Evolutionary conservation across 1,284 basidiomycete species (phyloP), one percentile per base, ranked within the genome.

Genomic region (Ganoderma leucocontextum): DNA sequence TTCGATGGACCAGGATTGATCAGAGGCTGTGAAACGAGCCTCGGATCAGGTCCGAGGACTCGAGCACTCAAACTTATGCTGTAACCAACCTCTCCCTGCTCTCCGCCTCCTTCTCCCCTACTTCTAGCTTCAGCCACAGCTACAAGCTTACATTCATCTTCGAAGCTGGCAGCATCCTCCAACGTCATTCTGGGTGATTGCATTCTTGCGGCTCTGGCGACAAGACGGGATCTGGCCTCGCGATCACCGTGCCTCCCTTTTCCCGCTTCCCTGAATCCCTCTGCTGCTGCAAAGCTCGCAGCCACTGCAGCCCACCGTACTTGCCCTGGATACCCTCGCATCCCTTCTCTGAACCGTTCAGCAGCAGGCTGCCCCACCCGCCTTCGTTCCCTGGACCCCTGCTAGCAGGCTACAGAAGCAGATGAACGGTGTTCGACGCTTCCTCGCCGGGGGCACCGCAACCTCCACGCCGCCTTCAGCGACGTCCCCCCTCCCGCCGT

Each of bases 371-470:
- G 69, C 68, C 13, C 59, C 52, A 33, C 36, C 47, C 22, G 6
- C 10, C 38, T 38, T 62, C 42, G 4, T 49, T 36, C 29, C 42
- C 9, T 15, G 25, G 25, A 64, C 42, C 63, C 59, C 38, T 60
- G 44, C 36, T 55, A 33, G 67, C 61, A 42, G 52, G 29, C 52
- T 5, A 55, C 33, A 55, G 62, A 33, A 61, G 47, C 66, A 52
- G 38, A 92, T 92, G 90, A 90, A 92, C 84, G 90, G 90, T 75
- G 89, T 92, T 69, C 89, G 90, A 75, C 87, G 89, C 78, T 86
- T 91, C 71, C 84, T 92, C 49, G 86, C 83, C 66, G 84, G 84
- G 60, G 81, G 80, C 65, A 72, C 69, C 67, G 68, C 65, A 62
- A 65, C 67, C 68, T 72, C 73, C 22, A 72, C 76, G 25, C 70